Evolutionary conservation across 2,329 filamentous ascomycete genomes (phyloP).

Genomic region (Chalaropsis ovoidea): DNA sequence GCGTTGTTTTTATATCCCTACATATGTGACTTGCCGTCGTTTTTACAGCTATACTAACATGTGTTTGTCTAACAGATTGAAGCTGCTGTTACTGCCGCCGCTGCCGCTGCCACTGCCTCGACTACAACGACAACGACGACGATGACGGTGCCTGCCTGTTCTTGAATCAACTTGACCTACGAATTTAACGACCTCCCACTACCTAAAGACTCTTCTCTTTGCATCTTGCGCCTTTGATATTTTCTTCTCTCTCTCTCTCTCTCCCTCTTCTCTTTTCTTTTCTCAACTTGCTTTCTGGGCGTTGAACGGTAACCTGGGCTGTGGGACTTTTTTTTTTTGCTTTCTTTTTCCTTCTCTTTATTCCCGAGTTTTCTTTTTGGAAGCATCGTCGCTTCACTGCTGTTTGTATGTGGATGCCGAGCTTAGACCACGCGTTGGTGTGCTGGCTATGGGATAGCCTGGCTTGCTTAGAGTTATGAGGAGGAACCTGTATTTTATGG

Average conservation of each 20-base stretch:
- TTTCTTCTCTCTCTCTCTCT: background rate
- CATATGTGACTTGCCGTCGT: background rate
- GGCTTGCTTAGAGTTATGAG: conserved; percentile 1
- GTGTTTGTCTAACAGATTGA: background rate
- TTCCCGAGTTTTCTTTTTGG: conserved; percentile 5
- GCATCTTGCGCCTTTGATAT: conserved; percentile 9
- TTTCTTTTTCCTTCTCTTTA: conserved; percentile 2
- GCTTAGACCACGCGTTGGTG: background rate
- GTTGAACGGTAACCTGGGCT: conserved; percentile 19
- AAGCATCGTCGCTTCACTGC: background rate
- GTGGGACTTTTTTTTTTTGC: background rate
- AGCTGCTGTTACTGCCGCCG: background rate
- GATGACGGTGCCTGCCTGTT: background rate
- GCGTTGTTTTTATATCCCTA: background rate
- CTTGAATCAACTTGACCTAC: conserved; percentile 6
- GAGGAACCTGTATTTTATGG: conserved; percentile 13
- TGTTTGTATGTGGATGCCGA: background rate
- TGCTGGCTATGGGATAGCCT: conserved; percentile 1
- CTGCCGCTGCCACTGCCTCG: background rate
- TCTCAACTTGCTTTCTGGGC: conserved; percentile 20
- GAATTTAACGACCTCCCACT: conserved; percentile 12
- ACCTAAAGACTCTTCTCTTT: background rate
- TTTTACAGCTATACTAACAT: background rate
- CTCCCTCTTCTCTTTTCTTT: conserved; percentile 7
- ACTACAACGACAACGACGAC: background rate